Evolutionary conservation across 2,329 filamentous ascomycete species (phyloP), one percentile per base, ranked within the genome.

Genomic region (Exophiala sp.): DNA sequence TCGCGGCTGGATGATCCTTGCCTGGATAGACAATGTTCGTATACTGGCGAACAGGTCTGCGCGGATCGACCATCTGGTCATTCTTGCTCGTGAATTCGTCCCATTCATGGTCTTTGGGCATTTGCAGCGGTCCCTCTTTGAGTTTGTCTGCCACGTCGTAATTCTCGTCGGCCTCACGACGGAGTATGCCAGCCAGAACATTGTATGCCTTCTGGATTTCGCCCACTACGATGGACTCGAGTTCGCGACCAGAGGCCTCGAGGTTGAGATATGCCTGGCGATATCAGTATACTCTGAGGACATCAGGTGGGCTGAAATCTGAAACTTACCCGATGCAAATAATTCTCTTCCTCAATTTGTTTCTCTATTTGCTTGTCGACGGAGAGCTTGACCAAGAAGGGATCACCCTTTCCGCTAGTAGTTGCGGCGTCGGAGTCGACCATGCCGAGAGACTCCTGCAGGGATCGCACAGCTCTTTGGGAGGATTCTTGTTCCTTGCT

Each of bases 131-230:
- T 0, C 92, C 91, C 36, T 81, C 82, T 40, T 89, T 88, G 1
- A 99, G 82, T 65, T 88, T 87, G 55, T 95, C 90, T 9, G 92
- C 82, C 1, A 89, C 81, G 51, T 81, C 81, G 66, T 90, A 89
- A 33, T 87, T 84, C 50, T 89, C 85, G 61, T 95, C 91, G 8
- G 90, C 88, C 68, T 97, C 92, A 43, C 91, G 86, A 75, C 92
- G 95, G 57, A 97, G 76, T 60, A 97, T 95, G 49, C 87, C 88
- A 20, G 91, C 89, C 63, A 96, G 90, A 2, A 91, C 91, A 65
- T 94, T 96, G 75, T 96, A 97, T 0, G 94, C 91, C 71, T 97
- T 97, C 68, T 99, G 94, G 39, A 99, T 95, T 72, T 99, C 94
- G 62, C 91, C 90, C 11, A 99, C 90, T 1, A 99, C 90, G 60